Conservation (phyloP, 1,284 basidiomycete species). For the Microbotryum lychnidis-dioicae region DNA sequence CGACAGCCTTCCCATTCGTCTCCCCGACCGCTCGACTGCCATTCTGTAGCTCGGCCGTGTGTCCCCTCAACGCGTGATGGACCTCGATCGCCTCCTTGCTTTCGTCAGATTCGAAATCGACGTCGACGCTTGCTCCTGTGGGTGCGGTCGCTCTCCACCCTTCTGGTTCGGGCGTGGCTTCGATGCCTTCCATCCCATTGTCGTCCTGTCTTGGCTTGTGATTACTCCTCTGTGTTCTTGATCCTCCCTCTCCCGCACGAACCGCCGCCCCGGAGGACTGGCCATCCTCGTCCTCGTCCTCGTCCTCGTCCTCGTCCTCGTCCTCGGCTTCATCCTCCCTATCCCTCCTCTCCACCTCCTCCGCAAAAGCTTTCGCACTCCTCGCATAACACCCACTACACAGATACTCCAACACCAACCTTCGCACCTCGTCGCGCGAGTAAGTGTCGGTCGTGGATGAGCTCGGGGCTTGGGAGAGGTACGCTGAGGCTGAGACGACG, state of each 20-base stretch:
- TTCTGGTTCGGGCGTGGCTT: slow-evolving; percentile 22
- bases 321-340: background rate
- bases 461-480: too few relatives aligned
- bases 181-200: slow-evolving; percentile 24
- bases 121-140: background rate
- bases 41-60: background rate
- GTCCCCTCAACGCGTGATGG: background rate
- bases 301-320: background rate
- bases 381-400: slow-evolving; percentile 61
- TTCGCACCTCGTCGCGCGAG: slow-evolving; percentile 38
- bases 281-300: background rate
- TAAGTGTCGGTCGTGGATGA: background rate
- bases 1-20: slow-evolving; percentile 6
- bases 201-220: background rate
- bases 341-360: slow-evolving; percentile 47
- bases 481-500: too few relatives aligned
- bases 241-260: background rate
- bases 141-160: background rate
- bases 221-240: background rate
- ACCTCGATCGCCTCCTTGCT: too few relatives aligned
- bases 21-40: background rate
- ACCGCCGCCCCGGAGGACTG: background rate
- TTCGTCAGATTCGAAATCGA: background rate
- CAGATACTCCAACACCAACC: slow-evolving; percentile 72
- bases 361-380: slow-evolving; percentile 61